Evolutionary conservation across 1,284 basidiomycete species (phyloP).

Genomic region (Cryptococcus sp.): DNA sequence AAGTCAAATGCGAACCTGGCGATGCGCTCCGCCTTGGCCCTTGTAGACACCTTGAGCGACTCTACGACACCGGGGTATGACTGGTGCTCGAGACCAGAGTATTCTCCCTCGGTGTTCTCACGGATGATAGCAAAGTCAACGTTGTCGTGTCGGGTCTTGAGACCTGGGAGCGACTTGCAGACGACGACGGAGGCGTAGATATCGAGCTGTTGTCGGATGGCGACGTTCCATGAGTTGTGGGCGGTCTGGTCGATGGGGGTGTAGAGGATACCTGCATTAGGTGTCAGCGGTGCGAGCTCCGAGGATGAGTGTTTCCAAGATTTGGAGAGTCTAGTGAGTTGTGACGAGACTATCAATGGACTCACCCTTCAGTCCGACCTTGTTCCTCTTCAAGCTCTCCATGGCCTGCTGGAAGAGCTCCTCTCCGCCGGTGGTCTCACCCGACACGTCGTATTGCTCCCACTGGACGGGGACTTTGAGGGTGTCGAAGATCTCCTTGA

Average conservation of each 20-base stretch:
- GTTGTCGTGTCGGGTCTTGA: conserved; percentile 92
- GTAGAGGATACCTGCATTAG: conserved; percentile 83
- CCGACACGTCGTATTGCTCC: conserved; percentile 98
- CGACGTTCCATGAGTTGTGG: conserved; percentile 99
- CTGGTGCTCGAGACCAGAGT: conserved; percentile 98
- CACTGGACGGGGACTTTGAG: conserved; percentile 99
- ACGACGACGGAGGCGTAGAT: conserved; percentile 98
- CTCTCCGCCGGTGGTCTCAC: conserved; percentile 91
- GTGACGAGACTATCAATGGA: too few relatives aligned
- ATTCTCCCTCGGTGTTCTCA: conserved; percentile 99
- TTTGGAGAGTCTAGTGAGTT: too few relatives aligned
- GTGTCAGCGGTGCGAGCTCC: background rate
- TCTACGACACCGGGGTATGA: conserved; percentile 98
- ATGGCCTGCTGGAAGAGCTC: conserved; percentile 95
- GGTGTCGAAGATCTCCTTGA: conserved; percentile 98
- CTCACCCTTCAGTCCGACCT: conserved; percentile 95
- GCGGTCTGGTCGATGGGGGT: conserved; percentile 95
- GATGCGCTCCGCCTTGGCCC: conserved; percentile 95
- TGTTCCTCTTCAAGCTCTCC: conserved; percentile 94
- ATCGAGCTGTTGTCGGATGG: conserved; percentile 98
- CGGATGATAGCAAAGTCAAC: conserved; percentile 99
- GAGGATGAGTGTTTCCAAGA: background rate
- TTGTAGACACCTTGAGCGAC: conserved; percentile 95
- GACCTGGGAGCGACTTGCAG: conserved; percentile 97
- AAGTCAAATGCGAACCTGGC: conserved; percentile 98